These are phyloP conservation scores for Didymella glomerata DNA, from an alignment of 2,329 filamentous ascomycete species.

Conservation along the genomic window DNA sequence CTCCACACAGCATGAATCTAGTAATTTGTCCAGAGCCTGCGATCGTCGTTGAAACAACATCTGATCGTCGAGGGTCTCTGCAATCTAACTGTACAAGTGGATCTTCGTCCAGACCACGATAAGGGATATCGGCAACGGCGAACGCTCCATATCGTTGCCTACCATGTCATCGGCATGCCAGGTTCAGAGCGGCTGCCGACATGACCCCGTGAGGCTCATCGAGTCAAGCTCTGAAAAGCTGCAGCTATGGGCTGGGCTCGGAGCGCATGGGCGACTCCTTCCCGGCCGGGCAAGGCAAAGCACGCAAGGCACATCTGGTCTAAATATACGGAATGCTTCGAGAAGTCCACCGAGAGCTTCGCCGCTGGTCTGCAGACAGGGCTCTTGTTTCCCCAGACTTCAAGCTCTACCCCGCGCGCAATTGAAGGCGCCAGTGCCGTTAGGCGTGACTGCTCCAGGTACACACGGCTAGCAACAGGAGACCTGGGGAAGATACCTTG, in stretches of 20 bases:
- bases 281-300: constrained; percentile 9
- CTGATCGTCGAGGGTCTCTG: constrained; percentile 17
- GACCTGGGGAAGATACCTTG: constrained; percentile 23
- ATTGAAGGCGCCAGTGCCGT: constrained; percentile 19
- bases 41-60: constrained; percentile 21
- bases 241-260: constrained; percentile 6
- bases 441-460: constrained; percentile 27
- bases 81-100: constrained; percentile 17
- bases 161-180: constrained; percentile 21
- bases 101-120: constrained; percentile 15
- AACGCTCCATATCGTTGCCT: constrained; percentile 19
- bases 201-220: constrained; percentile 33
- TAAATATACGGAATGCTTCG: constrained; percentile 13
- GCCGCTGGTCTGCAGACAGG: constrained; percentile 2
- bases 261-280: constrained; percentile 6
- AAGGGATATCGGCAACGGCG: constrained; percentile 22
- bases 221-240: constrained; percentile 22
- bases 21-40: constrained; percentile 23
- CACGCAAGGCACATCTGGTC: constrained; percentile 14
- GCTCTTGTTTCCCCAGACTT: constrained; percentile 22
- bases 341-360: constrained; percentile 3
- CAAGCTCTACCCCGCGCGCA: constrained; percentile 21
- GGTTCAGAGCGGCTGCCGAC: constrained; percentile 24
- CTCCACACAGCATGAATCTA: constrained; percentile 23
- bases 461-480: constrained; percentile 30